Percentiles rank a stretch among this genome's conserved stretches.
phyloP scores from a whole-genome alignment of 192 early-diverging fungal species.

The Geranomyces variabilis region DNA sequence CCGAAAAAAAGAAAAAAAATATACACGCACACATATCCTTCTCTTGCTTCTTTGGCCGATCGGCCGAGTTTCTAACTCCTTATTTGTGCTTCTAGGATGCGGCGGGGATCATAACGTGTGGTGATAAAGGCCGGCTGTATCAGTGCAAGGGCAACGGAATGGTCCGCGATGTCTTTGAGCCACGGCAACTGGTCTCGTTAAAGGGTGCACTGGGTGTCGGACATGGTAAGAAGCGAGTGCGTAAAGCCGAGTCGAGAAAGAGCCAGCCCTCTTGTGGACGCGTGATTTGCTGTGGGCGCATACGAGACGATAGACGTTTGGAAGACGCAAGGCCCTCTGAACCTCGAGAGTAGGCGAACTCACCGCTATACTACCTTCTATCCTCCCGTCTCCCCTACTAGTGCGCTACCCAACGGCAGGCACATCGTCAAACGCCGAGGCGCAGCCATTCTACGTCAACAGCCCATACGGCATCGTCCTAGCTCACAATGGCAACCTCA shows the following conservation, averaged over 20 bases:
- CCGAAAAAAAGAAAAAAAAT: not conserved
- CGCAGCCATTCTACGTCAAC: conserved; percentile 99
- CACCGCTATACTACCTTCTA: too few relatives aligned
- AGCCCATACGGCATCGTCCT: conserved; percentile 96
- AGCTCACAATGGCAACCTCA: conserved; percentile 98
- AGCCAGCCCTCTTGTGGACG: too few relatives aligned
- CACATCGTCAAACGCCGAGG: conserved; percentile 92
- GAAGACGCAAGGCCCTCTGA: too few relatives aligned
- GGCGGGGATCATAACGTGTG: conserved; percentile 98
- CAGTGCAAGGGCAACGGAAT: conserved; percentile 99
- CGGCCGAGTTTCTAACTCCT: too few relatives aligned
- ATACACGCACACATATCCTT: too few relatives aligned
- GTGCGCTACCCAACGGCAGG: conserved; percentile 99
- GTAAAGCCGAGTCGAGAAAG: too few relatives aligned
- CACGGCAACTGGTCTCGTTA: conserved; percentile 74
- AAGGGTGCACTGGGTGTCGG: conserved; percentile 91
- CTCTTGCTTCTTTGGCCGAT: too few relatives aligned
- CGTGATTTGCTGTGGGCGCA: too few relatives aligned
- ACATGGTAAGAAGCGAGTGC: conserved; percentile 69
- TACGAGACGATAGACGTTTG: too few relatives aligned
- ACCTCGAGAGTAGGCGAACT: too few relatives aligned
- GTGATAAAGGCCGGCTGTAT: conserved; percentile 91
- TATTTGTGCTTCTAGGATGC: conserved; percentile 75
- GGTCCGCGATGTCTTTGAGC: conserved; percentile 96
- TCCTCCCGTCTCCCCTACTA: conserved; percentile 37